These are phyloP conservation scores for Trapa bicornis DNA, from an alignment of 345 rosid genomes.

Conservation along the genomic window DNA sequence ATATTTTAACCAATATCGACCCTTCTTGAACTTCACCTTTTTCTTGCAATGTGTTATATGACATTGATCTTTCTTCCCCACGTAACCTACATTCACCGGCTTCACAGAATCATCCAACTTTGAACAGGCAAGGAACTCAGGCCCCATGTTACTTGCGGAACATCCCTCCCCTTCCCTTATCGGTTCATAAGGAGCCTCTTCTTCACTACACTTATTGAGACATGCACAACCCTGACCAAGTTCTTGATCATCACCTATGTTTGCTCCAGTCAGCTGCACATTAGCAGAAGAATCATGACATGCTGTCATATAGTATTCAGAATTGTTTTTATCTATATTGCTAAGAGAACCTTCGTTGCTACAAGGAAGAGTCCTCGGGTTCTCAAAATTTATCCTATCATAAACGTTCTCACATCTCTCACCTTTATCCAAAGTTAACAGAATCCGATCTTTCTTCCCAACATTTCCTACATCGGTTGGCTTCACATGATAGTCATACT, in stretches of 20 bases:
- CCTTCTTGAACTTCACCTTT: neutral
- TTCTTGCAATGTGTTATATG: neutral
- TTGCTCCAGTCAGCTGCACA: neutral
- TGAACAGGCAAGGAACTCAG: neutral
- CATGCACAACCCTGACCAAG: neutral
- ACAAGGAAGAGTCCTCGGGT: neutral
- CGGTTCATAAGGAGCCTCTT: neutral
- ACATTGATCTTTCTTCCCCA: neutral
- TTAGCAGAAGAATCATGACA: neutral
- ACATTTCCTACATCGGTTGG: neutral
- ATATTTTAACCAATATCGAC: no score
- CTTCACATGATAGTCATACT: neutral
- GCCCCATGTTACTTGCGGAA: neutral
- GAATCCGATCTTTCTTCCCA: neutral
- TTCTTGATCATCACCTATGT: neutral
- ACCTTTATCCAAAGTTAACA: neutral
- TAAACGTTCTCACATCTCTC: neutral
- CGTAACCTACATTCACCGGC: neutral
- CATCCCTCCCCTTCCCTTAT: neutral
- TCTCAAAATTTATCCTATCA: neutral
- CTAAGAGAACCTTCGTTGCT: neutral
- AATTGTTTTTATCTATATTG: neutral
- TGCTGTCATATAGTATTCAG: neutral
- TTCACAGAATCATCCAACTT: neutral
- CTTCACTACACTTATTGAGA: neutral